Conservation (phyloP, 139 green algal genomes). For the Coelastrella sp. region DNA sequence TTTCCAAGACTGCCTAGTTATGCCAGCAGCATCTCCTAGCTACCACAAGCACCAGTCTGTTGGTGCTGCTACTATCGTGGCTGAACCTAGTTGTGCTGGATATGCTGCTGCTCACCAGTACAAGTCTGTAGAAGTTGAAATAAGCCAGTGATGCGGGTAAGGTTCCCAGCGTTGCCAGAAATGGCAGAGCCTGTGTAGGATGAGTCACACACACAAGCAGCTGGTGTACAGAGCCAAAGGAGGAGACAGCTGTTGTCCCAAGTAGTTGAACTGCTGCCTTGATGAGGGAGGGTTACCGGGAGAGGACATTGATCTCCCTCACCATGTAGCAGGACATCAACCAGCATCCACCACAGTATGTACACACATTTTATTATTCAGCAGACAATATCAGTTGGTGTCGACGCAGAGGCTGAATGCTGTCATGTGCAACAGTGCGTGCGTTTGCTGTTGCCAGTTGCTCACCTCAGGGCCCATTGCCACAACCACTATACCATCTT, state of each 20-base stretch:
- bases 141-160: constrained; percentile 23
- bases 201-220: too few relatives aligned
- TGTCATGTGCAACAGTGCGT: too few relatives aligned
- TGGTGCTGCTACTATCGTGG: not conserved
- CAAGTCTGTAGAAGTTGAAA: constrained; percentile 35
- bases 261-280: too few relatives aligned
- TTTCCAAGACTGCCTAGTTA: not conserved
- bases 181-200: not conserved
- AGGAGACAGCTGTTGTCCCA: too few relatives aligned
- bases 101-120: not conserved
- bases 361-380: too few relatives aligned
- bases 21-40: not conserved
- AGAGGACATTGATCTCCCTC: too few relatives aligned
- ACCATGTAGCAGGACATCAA: not conserved
- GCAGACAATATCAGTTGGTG: too few relatives aligned
- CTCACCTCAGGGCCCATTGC: constrained; percentile 17
- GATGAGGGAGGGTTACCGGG: too few relatives aligned
- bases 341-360: too few relatives aligned
- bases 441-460: too few relatives aligned
- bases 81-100: not conserved
- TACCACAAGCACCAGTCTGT: not conserved
- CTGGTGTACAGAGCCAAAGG: too few relatives aligned
- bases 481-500: constrained; percentile 25
- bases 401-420: too few relatives aligned
- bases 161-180: not conserved